Evolutionary conservation across 2,329 filamentous ascomycete genomes (phyloP).

Genomic region (Pestalotiopsis sp.): DNA sequence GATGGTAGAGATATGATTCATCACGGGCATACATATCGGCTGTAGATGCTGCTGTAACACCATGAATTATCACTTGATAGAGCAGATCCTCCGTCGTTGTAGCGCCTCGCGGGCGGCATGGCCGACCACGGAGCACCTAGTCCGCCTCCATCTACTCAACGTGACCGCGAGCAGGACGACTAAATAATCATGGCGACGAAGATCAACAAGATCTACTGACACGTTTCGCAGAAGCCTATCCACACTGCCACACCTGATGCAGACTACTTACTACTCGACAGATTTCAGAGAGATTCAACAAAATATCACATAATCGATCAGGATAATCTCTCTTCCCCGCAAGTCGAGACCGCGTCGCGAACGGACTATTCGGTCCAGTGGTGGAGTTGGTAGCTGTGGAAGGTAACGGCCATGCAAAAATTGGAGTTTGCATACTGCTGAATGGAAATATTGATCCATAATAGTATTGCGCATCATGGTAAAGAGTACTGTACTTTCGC

Average conservation of each 20-base stretch:
- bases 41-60: no score
- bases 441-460: not conserved
- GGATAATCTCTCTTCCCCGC: not conserved
- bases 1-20: no score
- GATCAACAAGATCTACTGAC: conserved; percentile 5
- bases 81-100: not conserved
- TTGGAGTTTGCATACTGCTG: not conserved
- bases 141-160: not conserved
- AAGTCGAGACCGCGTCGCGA: not conserved
- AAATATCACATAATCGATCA: not conserved
- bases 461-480: not conserved
- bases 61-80: no score
- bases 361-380: not conserved
- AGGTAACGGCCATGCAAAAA: not conserved
- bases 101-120: not conserved
- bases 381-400: not conserved
- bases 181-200: not conserved
- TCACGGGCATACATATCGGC: no score
- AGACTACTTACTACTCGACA: not conserved
- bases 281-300: not conserved
- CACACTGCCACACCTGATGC: not conserved
- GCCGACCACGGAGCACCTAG: not conserved
- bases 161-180: not conserved
- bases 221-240: not conserved
- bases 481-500: not conserved